These are phyloP conservation scores for Amanita molliuscula DNA, from an alignment of 768 basidiomycete species.

Conservation along the genomic window DNA sequence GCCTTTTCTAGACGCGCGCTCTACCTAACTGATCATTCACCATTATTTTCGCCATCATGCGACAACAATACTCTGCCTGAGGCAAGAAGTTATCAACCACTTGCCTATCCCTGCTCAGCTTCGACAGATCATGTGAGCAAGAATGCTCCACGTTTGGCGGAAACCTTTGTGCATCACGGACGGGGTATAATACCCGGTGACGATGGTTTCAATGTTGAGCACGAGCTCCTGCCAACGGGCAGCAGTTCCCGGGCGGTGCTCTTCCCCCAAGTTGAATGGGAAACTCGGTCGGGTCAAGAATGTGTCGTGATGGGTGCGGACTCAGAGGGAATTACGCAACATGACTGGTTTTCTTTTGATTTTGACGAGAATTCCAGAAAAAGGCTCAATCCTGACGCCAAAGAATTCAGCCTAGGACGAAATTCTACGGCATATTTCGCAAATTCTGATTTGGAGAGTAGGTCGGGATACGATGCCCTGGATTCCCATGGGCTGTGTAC, in stretches of 20 bases:
- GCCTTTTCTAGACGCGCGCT: background rate
- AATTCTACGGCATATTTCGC: slow-evolving; percentile 15
- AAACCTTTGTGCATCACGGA: background rate
- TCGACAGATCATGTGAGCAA: background rate
- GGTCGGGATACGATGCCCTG: slow-evolving; percentile 39
- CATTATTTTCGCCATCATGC: background rate
- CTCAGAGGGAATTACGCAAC: slow-evolving; percentile 39
- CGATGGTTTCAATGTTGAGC: background rate
- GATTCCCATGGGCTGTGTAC: slow-evolving; percentile 49
- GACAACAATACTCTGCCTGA: background rate
- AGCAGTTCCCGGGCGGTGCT: background rate
- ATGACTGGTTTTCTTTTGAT: background rate
- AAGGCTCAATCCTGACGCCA: slow-evolving; percentile 78
- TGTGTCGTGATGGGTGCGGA: slow-evolving; percentile 8
- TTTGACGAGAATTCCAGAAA: slow-evolving; percentile 38
- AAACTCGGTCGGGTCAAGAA: background rate
- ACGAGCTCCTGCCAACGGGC: background rate
- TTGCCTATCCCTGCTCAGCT: background rate
- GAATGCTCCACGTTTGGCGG: background rate
- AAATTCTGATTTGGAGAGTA: slow-evolving; percentile 8
- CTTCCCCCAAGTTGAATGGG: background rate
- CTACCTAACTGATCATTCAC: background rate
- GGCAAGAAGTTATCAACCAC: background rate
- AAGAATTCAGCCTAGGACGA: slow-evolving; percentile 58
- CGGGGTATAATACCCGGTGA: background rate